These are phyloP conservation scores for Hansenula lynferdii DNA, from an alignment of 1,139 yeast species.

Conservation along the genomic window DNA sequence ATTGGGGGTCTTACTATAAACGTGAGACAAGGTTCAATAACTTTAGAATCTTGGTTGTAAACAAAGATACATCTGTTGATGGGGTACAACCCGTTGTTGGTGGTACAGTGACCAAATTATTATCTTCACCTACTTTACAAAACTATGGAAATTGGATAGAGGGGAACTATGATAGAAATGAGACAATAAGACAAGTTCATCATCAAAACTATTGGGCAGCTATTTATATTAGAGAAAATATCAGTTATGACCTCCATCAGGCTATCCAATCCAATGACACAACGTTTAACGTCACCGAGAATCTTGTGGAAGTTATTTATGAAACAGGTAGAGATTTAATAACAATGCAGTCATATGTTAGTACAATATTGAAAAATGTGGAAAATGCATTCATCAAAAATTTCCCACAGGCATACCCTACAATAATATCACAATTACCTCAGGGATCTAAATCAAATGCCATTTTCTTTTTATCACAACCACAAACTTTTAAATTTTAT, in stretches of 20 bases:
- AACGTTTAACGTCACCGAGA: constrained; percentile 21
- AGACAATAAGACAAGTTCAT: constrained; percentile 31
- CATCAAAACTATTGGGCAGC: constrained; percentile 52
- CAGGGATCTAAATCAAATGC: constrained; percentile 11
- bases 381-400: constrained; percentile 24
- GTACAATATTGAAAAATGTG: constrained; percentile 32
- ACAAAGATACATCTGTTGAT: constrained; percentile 31
- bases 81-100: constrained; percentile 30
- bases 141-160: constrained; percentile 18
- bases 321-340: constrained; percentile 51
- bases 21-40: constrained; percentile 35
- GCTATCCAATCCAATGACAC: constrained; percentile 28
- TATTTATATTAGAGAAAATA: constrained; percentile 40
- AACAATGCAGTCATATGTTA: constrained; percentile 34
- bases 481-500: constrained; percentile 26
- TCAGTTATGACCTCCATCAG: constrained; percentile 33
- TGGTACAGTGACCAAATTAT: constrained; percentile 25
- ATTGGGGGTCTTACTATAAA: constrained; percentile 54
- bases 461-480: constrained; percentile 9
- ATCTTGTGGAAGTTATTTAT: constrained; percentile 32
- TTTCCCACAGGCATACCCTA: constrained; percentile 20
- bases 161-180: constrained; percentile 11
- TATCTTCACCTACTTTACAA: constrained; percentile 26
- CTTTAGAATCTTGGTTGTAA: constrained; percentile 40
- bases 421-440: constrained; percentile 17